phyloP scores from a whole-genome alignment of 768 basidiomycete genomes.

The Panaeolus cyanescens region DNA sequence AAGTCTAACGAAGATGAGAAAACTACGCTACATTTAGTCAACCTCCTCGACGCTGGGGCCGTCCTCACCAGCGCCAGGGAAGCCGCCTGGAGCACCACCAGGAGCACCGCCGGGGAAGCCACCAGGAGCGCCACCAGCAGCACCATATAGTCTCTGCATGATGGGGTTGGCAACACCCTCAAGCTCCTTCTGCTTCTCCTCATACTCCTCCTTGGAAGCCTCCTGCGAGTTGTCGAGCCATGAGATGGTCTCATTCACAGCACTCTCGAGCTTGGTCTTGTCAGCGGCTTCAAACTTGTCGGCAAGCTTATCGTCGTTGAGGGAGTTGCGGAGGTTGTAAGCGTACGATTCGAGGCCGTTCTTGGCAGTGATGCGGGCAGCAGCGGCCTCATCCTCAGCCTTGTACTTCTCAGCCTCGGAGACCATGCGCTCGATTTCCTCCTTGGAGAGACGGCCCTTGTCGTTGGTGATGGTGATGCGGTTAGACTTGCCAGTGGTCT shows the following conservation, averaged over 20 bases:
- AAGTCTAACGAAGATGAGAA: background rate
- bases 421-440: conserved; percentile 99
- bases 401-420: conserved; percentile 92
- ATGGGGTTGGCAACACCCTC: conserved; percentile 77
- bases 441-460: conserved; percentile 95
- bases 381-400: conserved; percentile 86
- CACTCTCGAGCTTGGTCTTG: conserved; percentile 79
- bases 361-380: conserved; percentile 82
- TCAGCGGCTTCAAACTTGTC: conserved; percentile 86
- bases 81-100: conserved; percentile 64
- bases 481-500: conserved; percentile 95
- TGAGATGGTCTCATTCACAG: conserved; percentile 80
- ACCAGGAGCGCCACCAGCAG: conserved; percentile 59
- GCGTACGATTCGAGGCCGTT: conserved; percentile 93
- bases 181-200: conserved; percentile 90
- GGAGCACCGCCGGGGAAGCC: conserved; percentile 51
- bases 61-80: conserved; percentile 72
- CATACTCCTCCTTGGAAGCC: conserved; percentile 93
- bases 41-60: conserved; percentile 94
- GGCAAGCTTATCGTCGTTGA: conserved; percentile 83
- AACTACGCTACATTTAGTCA: conserved; percentile 40
- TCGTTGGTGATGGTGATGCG: conserved; percentile 95
- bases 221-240: conserved; percentile 90
- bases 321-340: conserved; percentile 92
- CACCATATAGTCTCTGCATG: conserved; percentile 76